Base-by-base conservation (phyloP, 2,329 filamentous ascomycete species). In the Xenosphaeropsis pyriputrescens region DNA sequence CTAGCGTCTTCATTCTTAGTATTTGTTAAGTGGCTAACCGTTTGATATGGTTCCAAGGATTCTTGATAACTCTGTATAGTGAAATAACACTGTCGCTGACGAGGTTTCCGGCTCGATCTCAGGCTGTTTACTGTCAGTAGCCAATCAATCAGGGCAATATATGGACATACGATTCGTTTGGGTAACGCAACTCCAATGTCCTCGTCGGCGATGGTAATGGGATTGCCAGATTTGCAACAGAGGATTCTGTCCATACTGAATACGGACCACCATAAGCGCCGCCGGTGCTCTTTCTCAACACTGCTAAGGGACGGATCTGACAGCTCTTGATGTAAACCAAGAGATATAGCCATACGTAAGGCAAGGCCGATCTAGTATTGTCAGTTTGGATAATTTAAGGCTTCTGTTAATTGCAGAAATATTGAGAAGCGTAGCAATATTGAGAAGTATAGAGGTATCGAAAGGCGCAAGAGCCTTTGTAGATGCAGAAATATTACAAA, bases 211-310 rank as follows among this genome's bases (percentile, higher is more conserved):
- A 72, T 68, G 1, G 68, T 65, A 22, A 72, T 59, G 1, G 68
- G 68, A 43, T 70, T 68, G 6, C 68, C 68, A 1, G 64, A 67
- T 43, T 71, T 72, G 40, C 68, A 64, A 2, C 63, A 65, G 1
- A 71, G 52, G 18, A 72, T 63, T 12, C 60, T 57, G 47, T 72
- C 68, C 29, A 72, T 53, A 44, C 66, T 70, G 47, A 72, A 72
- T 2, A 71, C 62, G 22, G 64, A 69, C 68, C 68, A 72, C 68
- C 68, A 72, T 4, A 68, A 59, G 6, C 67, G 59, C 6, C 69
- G 60, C 7, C 68, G 59, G 39, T 64, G 65, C 42, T 72, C 68
- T 29, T 61, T 56, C 9, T 58, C 57, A 1, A 53, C 52, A 13
- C 61, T 57, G 39, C 60, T 59, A 5, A 68, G 52, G 2, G 45